Evolutionary conservation across 2,329 filamentous ascomycete species (phyloP).

Genomic region (Fonsecaea erecta): DNA sequence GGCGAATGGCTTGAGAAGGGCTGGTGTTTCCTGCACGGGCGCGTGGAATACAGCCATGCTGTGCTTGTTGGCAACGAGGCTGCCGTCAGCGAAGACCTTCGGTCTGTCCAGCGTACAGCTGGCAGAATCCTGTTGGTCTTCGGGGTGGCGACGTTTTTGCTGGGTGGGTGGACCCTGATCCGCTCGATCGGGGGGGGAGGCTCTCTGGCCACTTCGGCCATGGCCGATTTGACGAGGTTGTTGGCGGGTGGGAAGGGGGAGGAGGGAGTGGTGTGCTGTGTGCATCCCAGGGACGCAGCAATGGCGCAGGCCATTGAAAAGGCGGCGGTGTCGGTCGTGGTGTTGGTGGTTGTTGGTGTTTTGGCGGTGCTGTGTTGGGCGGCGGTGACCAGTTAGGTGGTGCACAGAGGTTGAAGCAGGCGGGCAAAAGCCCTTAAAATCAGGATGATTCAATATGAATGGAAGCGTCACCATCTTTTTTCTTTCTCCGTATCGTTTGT

Average conservation of each 20-base stretch:
- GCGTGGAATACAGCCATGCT: constrained; percentile 28
- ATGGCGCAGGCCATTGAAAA: constrained; percentile 27
- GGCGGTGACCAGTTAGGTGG: constrained; percentile 8
- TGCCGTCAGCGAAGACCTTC: constrained; percentile 1
- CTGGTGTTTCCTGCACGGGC: constrained; percentile 26
- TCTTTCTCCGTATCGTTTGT: background rate
- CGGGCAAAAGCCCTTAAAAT: constrained; percentile 17
- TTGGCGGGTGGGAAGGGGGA: constrained; percentile 19
- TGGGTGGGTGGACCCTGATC: constrained; percentile 31
- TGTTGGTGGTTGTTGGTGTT: constrained; percentile 16
- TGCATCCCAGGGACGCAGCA: constrained; percentile 26
- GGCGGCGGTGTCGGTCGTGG: constrained; percentile 14
- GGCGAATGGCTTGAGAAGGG: constrained; percentile 27
- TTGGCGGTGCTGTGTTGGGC: constrained; percentile 27
- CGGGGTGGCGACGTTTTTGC: constrained; percentile 16
- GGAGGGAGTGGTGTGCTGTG: constrained; percentile 12
- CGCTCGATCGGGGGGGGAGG: constrained; percentile 27
- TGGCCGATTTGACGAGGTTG: constrained; percentile 25
- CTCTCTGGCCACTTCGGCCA: constrained; percentile 20
- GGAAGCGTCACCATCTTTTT: background rate
- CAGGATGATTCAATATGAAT: background rate
- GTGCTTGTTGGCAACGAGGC: constrained; percentile 6
- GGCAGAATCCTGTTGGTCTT: constrained; percentile 25
- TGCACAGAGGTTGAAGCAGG: constrained; percentile 1
- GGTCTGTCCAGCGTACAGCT: constrained; percentile 23